Conservation (phyloP, 225 moss, liverwort and hornwort genomes). For the Takakia lepidozioides region DNA sequence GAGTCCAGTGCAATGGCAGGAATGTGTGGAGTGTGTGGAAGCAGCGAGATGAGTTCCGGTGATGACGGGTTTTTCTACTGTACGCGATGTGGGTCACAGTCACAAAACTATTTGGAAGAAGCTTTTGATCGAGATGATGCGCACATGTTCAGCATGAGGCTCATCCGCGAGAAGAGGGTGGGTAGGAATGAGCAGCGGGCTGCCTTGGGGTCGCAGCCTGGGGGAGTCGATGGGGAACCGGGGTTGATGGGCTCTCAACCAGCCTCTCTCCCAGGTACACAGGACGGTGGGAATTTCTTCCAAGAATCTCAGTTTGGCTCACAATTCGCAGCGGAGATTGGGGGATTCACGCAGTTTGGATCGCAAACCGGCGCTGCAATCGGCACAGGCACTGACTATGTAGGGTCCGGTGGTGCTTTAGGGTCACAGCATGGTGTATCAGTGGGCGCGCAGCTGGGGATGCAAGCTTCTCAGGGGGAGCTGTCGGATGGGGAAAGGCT, state of each 20-base stretch:
- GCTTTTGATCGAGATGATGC: slow-evolving; percentile 65
- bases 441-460: no score
- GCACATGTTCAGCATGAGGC: slow-evolving; percentile 42
- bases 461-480: slow-evolving; percentile 18
- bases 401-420: background rate
- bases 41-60: slow-evolving; percentile 43
- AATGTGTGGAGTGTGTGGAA: slow-evolving; percentile 65
- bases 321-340: slow-evolving; percentile 2
- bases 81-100: slow-evolving; percentile 64
- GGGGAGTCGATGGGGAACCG: background rate
- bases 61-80: slow-evolving; percentile 66
- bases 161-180: slow-evolving; percentile 47
- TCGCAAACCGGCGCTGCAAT: slow-evolving; percentile 11
- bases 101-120: slow-evolving; percentile 63
- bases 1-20: slow-evolving; percentile 56
- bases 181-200: slow-evolving; percentile 26
- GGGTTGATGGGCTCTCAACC: slow-evolving; percentile 3
- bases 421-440: no score
- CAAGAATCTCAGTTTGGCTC: slow-evolving; percentile 16
- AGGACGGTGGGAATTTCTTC: slow-evolving; percentile 28
- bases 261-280: slow-evolving; percentile 14
- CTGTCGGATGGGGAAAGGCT: slow-evolving; percentile 24
- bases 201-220: slow-evolving; percentile 9
- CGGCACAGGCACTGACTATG: no score
- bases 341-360: slow-evolving; percentile 18